These are phyloP conservation scores for Naganishia antarctica DNA, from an alignment of 768 basidiomycete species.

Conservation along the genomic window DNA sequence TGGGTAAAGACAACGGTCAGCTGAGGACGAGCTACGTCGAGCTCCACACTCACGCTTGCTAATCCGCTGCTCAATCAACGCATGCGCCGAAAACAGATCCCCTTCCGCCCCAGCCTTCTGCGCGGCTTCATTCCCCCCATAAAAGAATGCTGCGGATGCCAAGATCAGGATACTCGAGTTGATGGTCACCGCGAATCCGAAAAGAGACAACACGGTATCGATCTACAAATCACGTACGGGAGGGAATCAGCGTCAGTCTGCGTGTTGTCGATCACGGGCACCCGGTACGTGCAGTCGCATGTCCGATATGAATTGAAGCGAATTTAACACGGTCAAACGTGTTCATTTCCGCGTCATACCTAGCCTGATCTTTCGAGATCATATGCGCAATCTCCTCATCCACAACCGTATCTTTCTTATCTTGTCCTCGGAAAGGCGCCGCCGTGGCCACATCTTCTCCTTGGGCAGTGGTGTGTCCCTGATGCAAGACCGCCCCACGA, in stretches of 20 bases:
- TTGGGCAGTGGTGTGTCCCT: too few species aligned
- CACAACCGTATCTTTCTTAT: conserved; percentile 26
- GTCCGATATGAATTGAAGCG: conserved; percentile 42
- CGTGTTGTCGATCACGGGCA: too few species aligned
- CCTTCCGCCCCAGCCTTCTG: conserved; percentile 55
- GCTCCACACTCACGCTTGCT: conserved; percentile 58
- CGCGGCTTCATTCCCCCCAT: conserved; percentile 51
- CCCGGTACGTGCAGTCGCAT: conserved; percentile 41
- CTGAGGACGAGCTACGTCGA: too few species aligned
- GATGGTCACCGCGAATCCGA: conserved; percentile 81
- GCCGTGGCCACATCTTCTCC: too few species aligned
- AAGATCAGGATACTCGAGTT: conserved; percentile 77
- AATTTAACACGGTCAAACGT: conserved; percentile 47
- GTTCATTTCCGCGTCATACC: conserved; percentile 39
- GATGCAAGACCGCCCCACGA: not conserved
- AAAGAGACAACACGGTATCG: conserved; percentile 62
- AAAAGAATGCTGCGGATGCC: conserved; percentile 75
- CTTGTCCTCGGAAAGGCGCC: not conserved
- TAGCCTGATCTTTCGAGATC: conserved; percentile 25
- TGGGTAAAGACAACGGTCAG: conserved; percentile 7
- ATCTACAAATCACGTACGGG: conserved; percentile 39
- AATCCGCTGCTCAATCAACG: conserved; percentile 62
- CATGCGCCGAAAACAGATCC: conserved; percentile 77
- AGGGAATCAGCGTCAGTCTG: too few species aligned
- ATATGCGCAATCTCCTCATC: conserved; percentile 26